Conservation (phyloP, 352 stramenopile species). For the Phytopythium sindhum region DNA sequence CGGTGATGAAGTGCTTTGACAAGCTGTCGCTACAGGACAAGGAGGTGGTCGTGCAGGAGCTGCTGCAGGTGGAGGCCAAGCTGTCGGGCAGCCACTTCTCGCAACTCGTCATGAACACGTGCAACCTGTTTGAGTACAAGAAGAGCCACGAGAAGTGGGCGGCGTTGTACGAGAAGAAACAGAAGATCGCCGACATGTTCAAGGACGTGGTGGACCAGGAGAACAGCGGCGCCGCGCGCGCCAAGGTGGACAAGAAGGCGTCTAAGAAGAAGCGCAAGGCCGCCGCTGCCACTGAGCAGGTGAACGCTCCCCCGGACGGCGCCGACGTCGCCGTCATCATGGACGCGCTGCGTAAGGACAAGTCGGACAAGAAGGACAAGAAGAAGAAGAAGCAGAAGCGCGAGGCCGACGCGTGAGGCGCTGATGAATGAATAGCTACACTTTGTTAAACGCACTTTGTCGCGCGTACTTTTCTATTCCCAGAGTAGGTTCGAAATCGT, state of each 20-base stretch:
- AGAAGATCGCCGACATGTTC: constrained; percentile 78
- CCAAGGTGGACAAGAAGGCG: constrained; percentile 19
- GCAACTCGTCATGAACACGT: constrained; percentile 78
- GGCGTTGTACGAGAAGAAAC: constrained; percentile 69
- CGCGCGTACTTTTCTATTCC: no score
- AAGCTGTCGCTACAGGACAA: constrained; percentile 55
- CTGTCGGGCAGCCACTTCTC: constrained; percentile 78
- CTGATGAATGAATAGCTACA: not conserved
- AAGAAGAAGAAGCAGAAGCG: constrained; percentile 39
- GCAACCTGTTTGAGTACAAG: constrained; percentile 77
- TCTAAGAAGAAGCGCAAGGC: constrained; percentile 43
- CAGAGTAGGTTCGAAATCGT: not conserved
- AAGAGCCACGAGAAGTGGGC: constrained; percentile 78
- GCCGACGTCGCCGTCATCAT: constrained; percentile 69
- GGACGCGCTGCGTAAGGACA: constrained; percentile 43
- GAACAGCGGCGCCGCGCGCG: constrained; percentile 11
- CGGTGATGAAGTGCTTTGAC: constrained; percentile 84
- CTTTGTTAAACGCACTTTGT: not conserved
- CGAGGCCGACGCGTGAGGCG: constrained; percentile 18
- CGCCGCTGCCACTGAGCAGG: constrained; percentile 17
- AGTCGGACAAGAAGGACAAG: constrained; percentile 27
- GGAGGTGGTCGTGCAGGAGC: constrained; percentile 63
- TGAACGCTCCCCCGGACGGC: constrained; percentile 19
- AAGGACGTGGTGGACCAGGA: constrained; percentile 61
- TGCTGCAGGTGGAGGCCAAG: constrained; percentile 66